A percentile compares a stretch with the other conserved stretches of the same genome.
Conservation (phyloP, 192 early-diverging fungal genomes). For the Rhizophagus prolifer region DNA sequence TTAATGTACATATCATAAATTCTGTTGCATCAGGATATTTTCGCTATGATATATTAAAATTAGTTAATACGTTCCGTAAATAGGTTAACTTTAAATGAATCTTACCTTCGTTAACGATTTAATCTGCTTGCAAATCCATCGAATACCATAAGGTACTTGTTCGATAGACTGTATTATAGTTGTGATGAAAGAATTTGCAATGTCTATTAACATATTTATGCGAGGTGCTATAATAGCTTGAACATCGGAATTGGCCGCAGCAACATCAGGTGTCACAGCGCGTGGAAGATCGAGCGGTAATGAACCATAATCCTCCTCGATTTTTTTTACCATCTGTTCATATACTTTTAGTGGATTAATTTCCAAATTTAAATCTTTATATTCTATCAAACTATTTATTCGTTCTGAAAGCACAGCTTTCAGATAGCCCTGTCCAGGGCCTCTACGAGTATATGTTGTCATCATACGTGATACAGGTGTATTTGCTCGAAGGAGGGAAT, state of each 20-base stretch:
- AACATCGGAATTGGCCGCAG: slow-evolving; percentile 78
- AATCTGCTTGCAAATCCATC: slow-evolving; percentile 99
- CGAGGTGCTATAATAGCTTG: slow-evolving; percentile 81
- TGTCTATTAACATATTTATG: slow-evolving; percentile 78
- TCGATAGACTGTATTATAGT: slow-evolving; percentile 84
- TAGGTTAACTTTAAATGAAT: neutral
- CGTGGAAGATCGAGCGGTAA: slow-evolving; percentile 65
- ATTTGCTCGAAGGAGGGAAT: slow-evolving; percentile 89
- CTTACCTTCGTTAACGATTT: slow-evolving; percentile 76
- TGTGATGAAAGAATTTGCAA: slow-evolving; percentile 80
- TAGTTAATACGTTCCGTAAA: neutral
- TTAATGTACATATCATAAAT: slow-evolving; percentile 85
- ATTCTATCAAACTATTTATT: slow-evolving; percentile 78
- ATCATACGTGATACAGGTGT: slow-evolving; percentile 96
- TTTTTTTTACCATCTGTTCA: slow-evolving; percentile 78
- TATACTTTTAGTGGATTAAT: slow-evolving; percentile 93
- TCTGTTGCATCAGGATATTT: slow-evolving; percentile 91
- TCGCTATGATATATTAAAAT: slow-evolving; percentile 38
- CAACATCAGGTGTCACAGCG: slow-evolving; percentile 79
- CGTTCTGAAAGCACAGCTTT: slow-evolving; percentile 80
- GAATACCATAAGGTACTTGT: slow-evolving; percentile 91
- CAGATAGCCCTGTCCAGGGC: slow-evolving; percentile 90
- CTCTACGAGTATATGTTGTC: slow-evolving; percentile 93
- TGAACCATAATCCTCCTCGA: slow-evolving; percentile 65
- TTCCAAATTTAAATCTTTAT: slow-evolving; percentile 84